Evolutionary conservation across 2,329 filamentous ascomycete genomes (phyloP).

Genomic region (Plectosphaerella sp.): DNA sequence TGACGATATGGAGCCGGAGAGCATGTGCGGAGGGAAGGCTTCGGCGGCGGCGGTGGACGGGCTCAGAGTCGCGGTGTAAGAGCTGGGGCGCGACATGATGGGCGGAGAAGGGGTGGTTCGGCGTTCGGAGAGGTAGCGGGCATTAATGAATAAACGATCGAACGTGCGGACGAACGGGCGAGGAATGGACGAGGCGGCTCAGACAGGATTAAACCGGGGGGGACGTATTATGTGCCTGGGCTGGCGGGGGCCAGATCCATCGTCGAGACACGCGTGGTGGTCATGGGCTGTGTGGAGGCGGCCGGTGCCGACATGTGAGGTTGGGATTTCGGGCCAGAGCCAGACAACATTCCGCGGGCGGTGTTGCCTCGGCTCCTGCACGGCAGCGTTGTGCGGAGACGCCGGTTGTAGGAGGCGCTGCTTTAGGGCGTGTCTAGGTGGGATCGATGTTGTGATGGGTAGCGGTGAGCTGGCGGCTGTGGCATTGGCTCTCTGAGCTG

Average conservation of each 20-base stretch:
- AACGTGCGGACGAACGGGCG: neutral
- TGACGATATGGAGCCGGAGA: constrained; percentile 66
- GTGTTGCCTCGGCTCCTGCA: too few relatives aligned
- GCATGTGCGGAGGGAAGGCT: constrained; percentile 45
- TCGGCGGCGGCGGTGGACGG: constrained; percentile 30
- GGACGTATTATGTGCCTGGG: neutral
- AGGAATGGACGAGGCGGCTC: neutral
- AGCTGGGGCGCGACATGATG: constrained; percentile 39
- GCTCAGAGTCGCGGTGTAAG: constrained; percentile 38
- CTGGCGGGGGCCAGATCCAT: neutral
- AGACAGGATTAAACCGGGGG: neutral
- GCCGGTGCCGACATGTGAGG: neutral
- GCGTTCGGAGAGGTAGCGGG: neutral
- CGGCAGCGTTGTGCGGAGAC: neutral
- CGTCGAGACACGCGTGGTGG: neutral
- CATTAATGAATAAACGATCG: neutral
- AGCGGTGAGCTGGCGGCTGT: too few relatives aligned
- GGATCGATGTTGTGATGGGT: too few relatives aligned
- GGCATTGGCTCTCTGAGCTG: too few relatives aligned
- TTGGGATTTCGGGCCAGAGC: neutral
- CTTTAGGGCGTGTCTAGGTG: neutral
- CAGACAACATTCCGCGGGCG: neutral
- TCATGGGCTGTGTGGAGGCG: neutral
- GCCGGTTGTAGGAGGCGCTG: neutral
- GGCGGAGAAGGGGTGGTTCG: neutral